A percentile compares a stretch with the other conserved stretches of the same genome.
Evolutionary conservation across 1,139 yeast species (phyloP).

Genomic region (Magnusiomyces clavatus): DNA sequence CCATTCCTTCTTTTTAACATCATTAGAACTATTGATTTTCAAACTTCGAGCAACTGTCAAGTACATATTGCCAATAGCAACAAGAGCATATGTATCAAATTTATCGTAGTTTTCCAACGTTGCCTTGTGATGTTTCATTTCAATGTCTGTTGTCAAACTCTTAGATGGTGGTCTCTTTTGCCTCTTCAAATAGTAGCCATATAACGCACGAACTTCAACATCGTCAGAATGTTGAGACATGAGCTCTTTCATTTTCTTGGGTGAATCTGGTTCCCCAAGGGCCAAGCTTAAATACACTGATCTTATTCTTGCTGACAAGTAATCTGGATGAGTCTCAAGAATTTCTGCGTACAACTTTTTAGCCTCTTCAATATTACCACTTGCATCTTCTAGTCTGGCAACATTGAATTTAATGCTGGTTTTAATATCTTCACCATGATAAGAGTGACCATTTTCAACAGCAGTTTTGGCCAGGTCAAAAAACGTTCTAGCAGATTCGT

Average conservation of each 20-base stretch:
- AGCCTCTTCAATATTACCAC: constrained; percentile 41
- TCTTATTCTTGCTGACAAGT: constrained; percentile 72
- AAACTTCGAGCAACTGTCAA: constrained; percentile 74
- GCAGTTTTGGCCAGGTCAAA: constrained; percentile 53
- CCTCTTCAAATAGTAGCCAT: constrained; percentile 78
- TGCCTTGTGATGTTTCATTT: constrained; percentile 74
- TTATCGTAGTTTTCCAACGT: constrained; percentile 70
- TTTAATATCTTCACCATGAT: constrained; percentile 16
- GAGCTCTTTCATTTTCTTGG: constrained; percentile 46
- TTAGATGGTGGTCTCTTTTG: constrained; percentile 31
- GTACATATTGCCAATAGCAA: constrained; percentile 85
- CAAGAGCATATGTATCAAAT: constrained; percentile 83
- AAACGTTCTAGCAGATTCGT: constrained; percentile 41
- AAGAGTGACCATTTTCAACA: constrained; percentile 20
- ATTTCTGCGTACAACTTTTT: constrained; percentile 48
- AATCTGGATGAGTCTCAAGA: constrained; percentile 54
- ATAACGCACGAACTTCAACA: constrained; percentile 80
- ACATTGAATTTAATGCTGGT: constrained; percentile 33
- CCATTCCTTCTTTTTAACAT: constrained; percentile 60
- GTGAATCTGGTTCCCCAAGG: constrained; percentile 38
- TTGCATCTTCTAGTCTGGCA: constrained; percentile 36
- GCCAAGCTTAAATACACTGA: constrained; percentile 46
- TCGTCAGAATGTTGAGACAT: constrained; percentile 50
- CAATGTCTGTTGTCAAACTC: constrained; percentile 46
- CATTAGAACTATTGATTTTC: constrained; percentile 45